Evolutionary conservation across 1,139 yeast genomes (phyloP).

Genomic region (Debaryomycetaceae sp.): DNA sequence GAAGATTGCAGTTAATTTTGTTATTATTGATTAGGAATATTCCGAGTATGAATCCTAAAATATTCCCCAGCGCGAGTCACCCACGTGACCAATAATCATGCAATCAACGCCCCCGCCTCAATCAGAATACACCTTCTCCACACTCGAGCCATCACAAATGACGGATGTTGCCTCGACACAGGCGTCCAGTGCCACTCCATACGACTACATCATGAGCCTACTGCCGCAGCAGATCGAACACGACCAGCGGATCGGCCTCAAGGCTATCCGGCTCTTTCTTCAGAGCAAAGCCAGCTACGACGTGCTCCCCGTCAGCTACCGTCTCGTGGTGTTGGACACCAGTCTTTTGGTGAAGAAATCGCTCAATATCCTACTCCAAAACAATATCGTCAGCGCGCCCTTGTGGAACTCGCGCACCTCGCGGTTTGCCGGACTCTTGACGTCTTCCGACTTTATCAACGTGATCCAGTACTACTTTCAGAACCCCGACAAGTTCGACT

Average conservation of each 20-base stretch:
- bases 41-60: no score
- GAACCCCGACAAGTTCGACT: constrained; percentile 80
- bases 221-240: constrained; percentile 35
- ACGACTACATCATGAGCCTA: constrained; percentile 33
- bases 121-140: neutral
- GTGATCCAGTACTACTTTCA: constrained; percentile 93
- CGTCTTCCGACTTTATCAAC: constrained; percentile 87
- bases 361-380: constrained; percentile 79
- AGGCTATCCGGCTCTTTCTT: constrained; percentile 72
- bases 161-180: constrained; percentile 2
- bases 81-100: no score
- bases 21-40: no score
- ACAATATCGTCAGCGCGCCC: constrained; percentile 93
- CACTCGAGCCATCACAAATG: neutral
- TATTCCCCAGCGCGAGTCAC: no score
- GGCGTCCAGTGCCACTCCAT: constrained; percentile 22
- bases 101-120: no score
- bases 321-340: constrained; percentile 89
- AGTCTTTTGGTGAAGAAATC: constrained; percentile 85
- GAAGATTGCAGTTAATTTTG: no score
- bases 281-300: constrained; percentile 93
- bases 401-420: constrained; percentile 89
- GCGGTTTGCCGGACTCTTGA: constrained; percentile 86
- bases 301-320: constrained; percentile 89
- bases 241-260: constrained; percentile 59